Conservation (phyloP, 2,329 filamentous ascomycete species). For the Aspergillus tubingensis region DNA sequence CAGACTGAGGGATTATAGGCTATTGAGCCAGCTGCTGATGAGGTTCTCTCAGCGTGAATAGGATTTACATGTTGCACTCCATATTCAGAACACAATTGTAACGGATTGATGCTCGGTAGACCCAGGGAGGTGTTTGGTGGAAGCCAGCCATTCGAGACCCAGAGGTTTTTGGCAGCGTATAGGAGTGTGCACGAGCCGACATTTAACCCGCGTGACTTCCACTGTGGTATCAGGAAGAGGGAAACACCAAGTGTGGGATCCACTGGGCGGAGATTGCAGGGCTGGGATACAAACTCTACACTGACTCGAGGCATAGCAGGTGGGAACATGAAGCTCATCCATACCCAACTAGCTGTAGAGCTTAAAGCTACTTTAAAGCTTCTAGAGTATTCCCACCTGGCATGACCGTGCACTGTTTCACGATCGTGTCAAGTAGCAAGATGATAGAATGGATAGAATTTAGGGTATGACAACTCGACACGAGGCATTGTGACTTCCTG, state of each 20-base stretch:
- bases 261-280: neutral
- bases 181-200: neutral
- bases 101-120: neutral
- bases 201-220: neutral
- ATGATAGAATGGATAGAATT: neutral
- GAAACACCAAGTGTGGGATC: neutral
- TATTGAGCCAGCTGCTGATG: neutral
- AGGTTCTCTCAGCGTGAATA: no score
- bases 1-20: neutral
- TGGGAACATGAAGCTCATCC: neutral
- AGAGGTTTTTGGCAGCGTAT: neutral
- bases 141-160: neutral
- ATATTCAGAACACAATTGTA: no score
- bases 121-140: neutral
- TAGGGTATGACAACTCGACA: no score
- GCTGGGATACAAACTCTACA: neutral
- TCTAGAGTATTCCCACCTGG: neutral
- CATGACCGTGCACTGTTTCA: neutral
- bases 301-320: neutral
- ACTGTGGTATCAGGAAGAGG: neutral
- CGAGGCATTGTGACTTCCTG: no score
- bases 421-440: neutral
- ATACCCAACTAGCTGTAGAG: neutral
- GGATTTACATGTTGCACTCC: neutral
- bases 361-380: neutral